These are phyloP conservation scores for Endocalyx cinctus DNA, from an alignment of 2,329 filamentous ascomycete species.

Conservation along the genomic window DNA sequence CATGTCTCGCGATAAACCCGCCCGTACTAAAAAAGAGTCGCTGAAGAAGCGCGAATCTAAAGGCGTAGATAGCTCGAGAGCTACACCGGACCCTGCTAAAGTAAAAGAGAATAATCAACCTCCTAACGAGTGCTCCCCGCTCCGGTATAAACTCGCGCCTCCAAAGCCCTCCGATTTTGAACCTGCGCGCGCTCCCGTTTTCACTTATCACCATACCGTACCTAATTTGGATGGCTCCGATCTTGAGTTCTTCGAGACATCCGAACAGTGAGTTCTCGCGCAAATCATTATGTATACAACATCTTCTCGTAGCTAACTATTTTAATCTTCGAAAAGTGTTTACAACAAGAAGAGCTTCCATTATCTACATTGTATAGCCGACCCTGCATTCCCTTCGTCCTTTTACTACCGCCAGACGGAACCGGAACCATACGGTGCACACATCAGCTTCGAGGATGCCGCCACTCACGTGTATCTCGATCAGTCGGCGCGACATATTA, in stretches of 20 bases:
- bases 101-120: slow-evolving; percentile 38
- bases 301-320: background rate
- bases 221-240: slow-evolving; percentile 43
- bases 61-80: slow-evolving; percentile 45
- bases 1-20: slow-evolving; percentile 43
- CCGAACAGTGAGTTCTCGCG: slow-evolving; percentile 52
- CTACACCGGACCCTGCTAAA: slow-evolving; percentile 56
- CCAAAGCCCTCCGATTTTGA: slow-evolving; percentile 61
- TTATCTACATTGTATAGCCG: slow-evolving; percentile 86
- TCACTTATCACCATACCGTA: slow-evolving; percentile 52
- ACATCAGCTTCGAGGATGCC: slow-evolving; percentile 90
- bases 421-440: slow-evolving; percentile 73
- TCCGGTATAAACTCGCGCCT: slow-evolving; percentile 60
- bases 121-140: slow-evolving; percentile 44
- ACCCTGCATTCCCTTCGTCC: slow-evolving; percentile 79
- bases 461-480: slow-evolving; percentile 82
- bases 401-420: slow-evolving; percentile 90
- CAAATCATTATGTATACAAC: background rate
- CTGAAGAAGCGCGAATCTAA: slow-evolving; percentile 66
- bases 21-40: slow-evolving; percentile 59
- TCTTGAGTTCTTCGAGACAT: slow-evolving; percentile 58
- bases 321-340: slow-evolving; percentile 35
- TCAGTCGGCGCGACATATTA: slow-evolving; percentile 69
- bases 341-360: slow-evolving; percentile 72
- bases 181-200: slow-evolving; percentile 50